Evolutionary conservation across 1,284 basidiomycete species (phyloP), one percentile per base, ranked within the genome.

Genomic region (Austropuccinia psidii): DNA sequence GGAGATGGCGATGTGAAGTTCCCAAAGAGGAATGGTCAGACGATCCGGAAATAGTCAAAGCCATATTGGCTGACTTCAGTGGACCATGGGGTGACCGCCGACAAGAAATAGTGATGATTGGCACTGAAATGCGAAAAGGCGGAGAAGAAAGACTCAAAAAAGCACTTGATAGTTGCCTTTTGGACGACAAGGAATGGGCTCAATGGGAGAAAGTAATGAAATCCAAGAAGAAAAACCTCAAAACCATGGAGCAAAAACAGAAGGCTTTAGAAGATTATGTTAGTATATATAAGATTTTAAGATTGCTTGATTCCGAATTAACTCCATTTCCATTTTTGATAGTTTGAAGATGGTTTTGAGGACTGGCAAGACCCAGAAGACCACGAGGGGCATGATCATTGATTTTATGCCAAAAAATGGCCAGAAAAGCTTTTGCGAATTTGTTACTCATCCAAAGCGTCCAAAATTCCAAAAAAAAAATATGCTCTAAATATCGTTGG

Each of bases 81-180:
- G 82, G 80, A 1, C 73, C 76, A 1, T 83, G 83, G 82, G 83
- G 82, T 17, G 83, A 84, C 76, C 79, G 83, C 39, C 78, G 82
- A 6, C 82, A 83, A 73, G 82, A 83, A 75, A 76, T 83, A 73
- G 78, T 81, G 21, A 80, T 81, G 68, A 83, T 83, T 69, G 81
- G 81, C 13, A 80, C 82, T 58, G 77, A 79, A 47, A 76, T 81
- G 77, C 69, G 76, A 21, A 66, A 68, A 3, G 78, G 81, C 11
- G 78, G 80, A 29, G 76, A 80, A 45, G 76, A 79, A 2, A 73
- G 78, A 31, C 77, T 84, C 31, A 78, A 76, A 5, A 76, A 76
- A 15, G 80, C 81, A 11, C 77, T 84, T 39, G 79, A 84, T 75
- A 60, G 70, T 0, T 81, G 79, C 17, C 75, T 83, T 19, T 76